Evolutionary conservation across 192 early-diverging fungal species (phyloP), one percentile per base, ranked within the genome.

Genomic region (Spinellus fusiger): DNA sequence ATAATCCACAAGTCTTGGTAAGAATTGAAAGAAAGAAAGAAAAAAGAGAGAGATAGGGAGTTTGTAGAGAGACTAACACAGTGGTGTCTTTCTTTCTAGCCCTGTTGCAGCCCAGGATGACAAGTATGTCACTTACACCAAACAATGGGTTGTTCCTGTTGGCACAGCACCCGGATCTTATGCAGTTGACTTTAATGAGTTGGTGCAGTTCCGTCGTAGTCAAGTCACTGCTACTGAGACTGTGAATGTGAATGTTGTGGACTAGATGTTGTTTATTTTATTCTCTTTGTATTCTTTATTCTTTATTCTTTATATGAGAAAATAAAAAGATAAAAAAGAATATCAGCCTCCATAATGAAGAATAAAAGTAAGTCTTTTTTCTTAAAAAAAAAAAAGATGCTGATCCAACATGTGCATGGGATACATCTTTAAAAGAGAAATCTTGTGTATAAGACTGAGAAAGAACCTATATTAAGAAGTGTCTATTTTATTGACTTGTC

Each of bases 151-250:
- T 38, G 44, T 71, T 49, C 69, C 69, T 18, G 35, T 25, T 4
- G 46, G 49, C 34, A 37, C 53, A 8, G 65, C 65, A 12, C 69
- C 69, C 49, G 69, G 69, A 9, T 71, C 69, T 26, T 71, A 71
- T 46, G 69, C 69, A 4, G 10, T 71, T 27, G 63, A 71, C 16
- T 64, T 71, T 37, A 18, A 53, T 18, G 23, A 59, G 29, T 0
- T 20, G 0, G 58, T 67, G 0, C 58, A 61, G 29, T 32, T 60
- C 13, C 65, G 65, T 26, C 57, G 52, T 49, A 9, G 13, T 18
- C 33, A 49, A 22, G 25, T 65, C 12, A 55, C 57, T 25, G 59
- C 54, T 23, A 50, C 40, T 13, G 69, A 71, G 54, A 71, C 69
- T 10, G 49, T 71, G 33, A 71, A 71, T 34, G 47, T 71, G 27